Percentiles rank a stretch among this genome's conserved stretches.
Conservation (phyloP, 169 alveolate species). For the Plasmodium sp. region DNA sequence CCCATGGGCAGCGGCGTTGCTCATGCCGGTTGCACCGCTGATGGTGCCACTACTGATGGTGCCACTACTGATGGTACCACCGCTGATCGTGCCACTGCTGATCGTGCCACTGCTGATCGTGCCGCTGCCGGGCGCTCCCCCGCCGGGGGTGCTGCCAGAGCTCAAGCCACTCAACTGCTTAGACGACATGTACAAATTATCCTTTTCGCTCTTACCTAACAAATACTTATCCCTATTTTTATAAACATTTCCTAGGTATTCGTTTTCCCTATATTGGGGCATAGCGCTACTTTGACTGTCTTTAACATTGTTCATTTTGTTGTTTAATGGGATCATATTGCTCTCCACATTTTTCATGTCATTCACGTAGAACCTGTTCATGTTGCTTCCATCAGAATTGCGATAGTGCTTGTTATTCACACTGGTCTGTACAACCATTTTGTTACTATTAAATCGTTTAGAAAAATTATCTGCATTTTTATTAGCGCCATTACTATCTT, state of each 20-base stretch:
- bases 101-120: not conserved
- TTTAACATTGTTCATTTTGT: conserved; percentile 21
- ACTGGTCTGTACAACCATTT: conserved; percentile 19
- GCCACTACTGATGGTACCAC: too few species aligned
- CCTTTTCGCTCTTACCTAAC: conserved; percentile 49
- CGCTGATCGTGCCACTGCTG: too few species aligned
- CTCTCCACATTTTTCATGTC: conserved; percentile 56
- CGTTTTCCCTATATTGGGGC: conserved; percentile 35
- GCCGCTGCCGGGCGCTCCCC: not conserved
- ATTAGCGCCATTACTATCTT: not conserved
- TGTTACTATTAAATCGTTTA: conserved; percentile 4
- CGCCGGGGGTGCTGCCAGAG: not conserved
- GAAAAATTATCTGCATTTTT: not conserved
- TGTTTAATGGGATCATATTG: conserved; percentile 11
- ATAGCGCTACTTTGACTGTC: conserved; percentile 20
- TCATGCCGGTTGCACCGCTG: not conserved
- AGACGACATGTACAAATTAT: conserved; percentile 7
- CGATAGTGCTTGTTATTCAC: conserved; percentile 29
- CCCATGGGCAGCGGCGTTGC: not conserved
- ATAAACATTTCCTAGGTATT: conserved; percentile 43
- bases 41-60: not conserved
- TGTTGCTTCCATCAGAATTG: not conserved
- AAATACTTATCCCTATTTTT: conserved; percentile 34
- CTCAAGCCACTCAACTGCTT: conserved; percentile 21
- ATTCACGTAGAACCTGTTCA: conserved; percentile 31